Evolutionary conservation across 208 protist genomes (phyloP), one percentile per base, ranked within the genome.

Genomic region (Wallacemonas collosoma): DNA sequence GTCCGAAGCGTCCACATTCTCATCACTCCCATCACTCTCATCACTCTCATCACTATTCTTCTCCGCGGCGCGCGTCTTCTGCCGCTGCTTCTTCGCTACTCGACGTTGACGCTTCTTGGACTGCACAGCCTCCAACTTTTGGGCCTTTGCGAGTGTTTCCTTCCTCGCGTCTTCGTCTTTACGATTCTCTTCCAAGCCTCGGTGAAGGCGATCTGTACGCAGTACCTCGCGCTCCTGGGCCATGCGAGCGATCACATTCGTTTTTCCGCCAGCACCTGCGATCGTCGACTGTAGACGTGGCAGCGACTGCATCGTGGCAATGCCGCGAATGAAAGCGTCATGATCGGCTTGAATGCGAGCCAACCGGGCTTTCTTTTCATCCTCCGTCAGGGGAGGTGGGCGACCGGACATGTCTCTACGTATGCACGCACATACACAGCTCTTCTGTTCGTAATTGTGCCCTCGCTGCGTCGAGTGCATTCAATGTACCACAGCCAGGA

Each of bases 201-300:
- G 47, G 50, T 82, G 77, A 38, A 91, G 61, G 43, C 86, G 81
- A 26, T 85, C 76, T 48, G 81, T 82, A 1, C 91, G 81, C 72
- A 82, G 53, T 62, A 72, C 74, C 55, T 94, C 91, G 17, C 77
- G 77, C 65, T 94, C 87, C 61, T 93, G 81, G 9, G 85, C 83
- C 14, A 89, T 76, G 44, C 91, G 84, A 8, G 83, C 82, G 39
- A 79, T 73, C 9, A 81, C 84, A 57, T 94, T 94, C 2, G 91
- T 96, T 66, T 91, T 92, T 8, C 88, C 88, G 44, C 88, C 87
- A 0, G 88, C 91, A 14, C 91, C 91, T 38, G 91, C 91, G 62
- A 94, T 93, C 47, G 88, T 94, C 6, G 91, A 96, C 43, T 82
- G 88, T 48, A 93, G 78, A 15, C 86, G 83, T 39, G 91, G 86